These are phyloP conservation scores for Vaccinium darrowii DNA, from an alignment of 148 eudicot species.

Conservation along the genomic window DNA sequence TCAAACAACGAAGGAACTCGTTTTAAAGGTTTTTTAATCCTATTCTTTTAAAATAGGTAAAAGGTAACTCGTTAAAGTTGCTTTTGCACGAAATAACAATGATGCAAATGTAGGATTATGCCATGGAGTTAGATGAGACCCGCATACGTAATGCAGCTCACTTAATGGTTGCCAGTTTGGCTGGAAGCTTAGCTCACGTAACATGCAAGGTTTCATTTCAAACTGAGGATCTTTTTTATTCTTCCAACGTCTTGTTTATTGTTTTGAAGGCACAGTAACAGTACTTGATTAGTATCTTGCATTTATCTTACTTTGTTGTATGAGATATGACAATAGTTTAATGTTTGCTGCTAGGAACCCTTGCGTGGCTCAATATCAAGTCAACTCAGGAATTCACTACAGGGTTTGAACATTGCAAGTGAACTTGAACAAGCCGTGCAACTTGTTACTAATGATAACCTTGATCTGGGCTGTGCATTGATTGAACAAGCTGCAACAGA, in stretches of 20 bases:
- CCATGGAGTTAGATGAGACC: conserved; percentile 89
- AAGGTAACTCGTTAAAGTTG: not conserved
- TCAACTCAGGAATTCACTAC: conserved; percentile 71
- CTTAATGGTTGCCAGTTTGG: conserved; percentile 96
- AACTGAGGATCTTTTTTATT: not conserved
- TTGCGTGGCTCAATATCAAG: conserved; percentile 75
- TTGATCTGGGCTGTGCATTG: conserved; percentile 83
- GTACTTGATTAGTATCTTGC: not conserved
- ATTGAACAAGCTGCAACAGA: conserved; percentile 94
- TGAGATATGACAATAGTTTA: conserved; percentile 2
- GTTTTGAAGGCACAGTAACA: not conserved
- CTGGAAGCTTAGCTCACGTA: conserved; percentile 97
- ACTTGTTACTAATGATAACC: conserved; percentile 86
- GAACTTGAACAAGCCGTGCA: conserved; percentile 69
- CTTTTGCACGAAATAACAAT: not conserved
- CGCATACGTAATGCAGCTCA: conserved; percentile 89
- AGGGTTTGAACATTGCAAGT: conserved; percentile 46
- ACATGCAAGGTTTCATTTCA: conserved; percentile 81
- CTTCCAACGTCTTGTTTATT: not conserved
- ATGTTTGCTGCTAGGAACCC: conserved; percentile 59
- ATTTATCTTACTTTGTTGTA: conserved; percentile 8
- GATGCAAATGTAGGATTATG: conserved; percentile 67
- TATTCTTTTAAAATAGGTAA: not conserved
- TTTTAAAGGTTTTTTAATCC: conserved; percentile 62
- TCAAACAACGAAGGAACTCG: conserved; percentile 95